These are phyloP conservation scores for Pestalotiopsis sp. DNA, from an alignment of 2,329 filamentous ascomycete species.

Conservation along the genomic window DNA sequence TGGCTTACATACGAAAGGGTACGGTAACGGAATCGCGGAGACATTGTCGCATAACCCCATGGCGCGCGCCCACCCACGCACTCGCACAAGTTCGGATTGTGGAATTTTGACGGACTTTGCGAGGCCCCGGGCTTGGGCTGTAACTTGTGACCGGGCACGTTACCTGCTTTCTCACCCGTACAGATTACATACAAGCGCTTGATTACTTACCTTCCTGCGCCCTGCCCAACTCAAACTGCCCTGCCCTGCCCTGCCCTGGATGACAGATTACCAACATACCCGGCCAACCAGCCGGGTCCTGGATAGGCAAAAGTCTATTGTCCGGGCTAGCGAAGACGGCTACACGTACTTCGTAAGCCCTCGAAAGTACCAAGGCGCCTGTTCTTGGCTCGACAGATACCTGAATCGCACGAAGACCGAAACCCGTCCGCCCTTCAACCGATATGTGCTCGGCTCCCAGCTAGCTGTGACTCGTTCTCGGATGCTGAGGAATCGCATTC, in stretches of 20 bases:
- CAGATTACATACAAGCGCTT: neutral
- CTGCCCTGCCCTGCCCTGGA: neutral
- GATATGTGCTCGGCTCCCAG: neutral
- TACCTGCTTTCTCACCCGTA: neutral
- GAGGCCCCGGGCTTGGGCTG: neutral
- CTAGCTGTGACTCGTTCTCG: constrained; percentile 11
- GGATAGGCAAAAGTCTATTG: neutral
- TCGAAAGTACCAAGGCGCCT: neutral
- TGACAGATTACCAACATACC: neutral
- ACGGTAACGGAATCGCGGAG: constrained; percentile 3
- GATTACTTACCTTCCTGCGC: neutral
- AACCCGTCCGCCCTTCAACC: neutral
- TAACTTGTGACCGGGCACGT: neutral
- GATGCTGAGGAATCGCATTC: constrained; percentile 11
- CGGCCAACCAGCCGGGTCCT: neutral
- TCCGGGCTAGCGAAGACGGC: neutral
- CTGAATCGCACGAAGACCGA: neutral
- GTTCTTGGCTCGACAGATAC: neutral
- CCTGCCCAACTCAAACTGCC: neutral
- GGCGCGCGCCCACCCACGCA: neutral
- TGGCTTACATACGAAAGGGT: constrained; percentile 1
- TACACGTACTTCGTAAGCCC: neutral
- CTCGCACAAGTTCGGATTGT: constrained; percentile 4
- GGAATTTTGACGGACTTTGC: constrained; percentile 7
- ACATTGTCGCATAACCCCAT: constrained; percentile 5